These are phyloP conservation scores for Breviolum minutum DNA, from an alignment of 73 alveolate species.

Conservation along the genomic window DNA sequence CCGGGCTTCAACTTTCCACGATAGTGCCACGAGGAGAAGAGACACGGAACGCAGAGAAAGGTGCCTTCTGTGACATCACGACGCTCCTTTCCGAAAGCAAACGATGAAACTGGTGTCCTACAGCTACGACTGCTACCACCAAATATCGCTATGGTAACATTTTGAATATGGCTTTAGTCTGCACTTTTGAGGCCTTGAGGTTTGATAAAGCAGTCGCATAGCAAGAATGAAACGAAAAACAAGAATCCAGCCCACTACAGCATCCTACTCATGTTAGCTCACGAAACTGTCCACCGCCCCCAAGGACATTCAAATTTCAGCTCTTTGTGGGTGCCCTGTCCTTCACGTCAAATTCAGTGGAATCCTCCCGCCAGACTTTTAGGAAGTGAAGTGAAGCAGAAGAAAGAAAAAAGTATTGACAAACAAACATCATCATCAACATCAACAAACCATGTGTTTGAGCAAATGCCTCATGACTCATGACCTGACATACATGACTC, in stretches of 20 bases:
- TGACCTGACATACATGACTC: too few species aligned
- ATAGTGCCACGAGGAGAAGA: not conserved
- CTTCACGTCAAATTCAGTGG: not conserved
- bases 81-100: not conserved
- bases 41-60: not conserved
- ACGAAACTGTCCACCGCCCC: too few species aligned
- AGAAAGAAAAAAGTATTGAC: not conserved
- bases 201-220: not conserved
- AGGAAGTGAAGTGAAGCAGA: not conserved
- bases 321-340: not conserved
- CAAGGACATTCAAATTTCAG: too few species aligned
- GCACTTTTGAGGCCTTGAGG: not conserved
- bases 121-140: not conserved
- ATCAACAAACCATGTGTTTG: not conserved
- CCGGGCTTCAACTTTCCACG: constrained; percentile 15
- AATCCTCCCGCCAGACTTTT: not conserved
- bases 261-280: too few species aligned
- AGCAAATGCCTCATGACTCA: too few species aligned
- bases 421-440: not conserved
- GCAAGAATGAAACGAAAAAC: too few species aligned
- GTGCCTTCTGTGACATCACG: not conserved
- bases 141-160: not conserved
- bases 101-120: not conserved
- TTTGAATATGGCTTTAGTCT: not conserved
- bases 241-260: too few species aligned